phyloP scores from a whole-genome alignment of 805 yeast species.

The Ogataea polymorpha region DNA sequence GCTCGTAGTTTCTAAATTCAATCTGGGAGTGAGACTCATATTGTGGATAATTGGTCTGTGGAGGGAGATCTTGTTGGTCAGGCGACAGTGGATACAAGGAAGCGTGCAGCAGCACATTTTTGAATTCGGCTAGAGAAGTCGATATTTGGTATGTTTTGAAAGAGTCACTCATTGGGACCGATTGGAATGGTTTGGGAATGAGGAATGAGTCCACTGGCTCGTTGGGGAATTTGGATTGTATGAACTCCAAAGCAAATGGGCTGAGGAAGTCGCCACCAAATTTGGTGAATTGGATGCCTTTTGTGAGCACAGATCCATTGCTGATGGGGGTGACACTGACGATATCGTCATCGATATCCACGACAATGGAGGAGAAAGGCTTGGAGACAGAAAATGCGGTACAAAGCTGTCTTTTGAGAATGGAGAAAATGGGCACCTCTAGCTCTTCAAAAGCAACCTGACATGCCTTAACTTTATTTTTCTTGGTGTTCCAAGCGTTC shows the following conservation, averaged over 20 bases:
- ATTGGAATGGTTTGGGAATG: slow-evolving; percentile 32
- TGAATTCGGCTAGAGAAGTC: slow-evolving; percentile 47
- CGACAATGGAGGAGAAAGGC: slow-evolving; percentile 66
- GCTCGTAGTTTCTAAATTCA: slow-evolving; percentile 48
- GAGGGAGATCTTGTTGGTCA: slow-evolving; percentile 25
- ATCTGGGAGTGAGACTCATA: slow-evolving; percentile 34
- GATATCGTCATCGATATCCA: slow-evolving; percentile 74
- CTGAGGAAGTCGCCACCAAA: slow-evolving; percentile 86
- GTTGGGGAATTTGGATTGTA: slow-evolving; percentile 34
- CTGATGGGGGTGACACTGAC: slow-evolving; percentile 72
- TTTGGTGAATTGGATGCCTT: slow-evolving; percentile 62
- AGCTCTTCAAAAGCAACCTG: slow-evolving; percentile 75
- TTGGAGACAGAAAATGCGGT: slow-evolving; percentile 75
- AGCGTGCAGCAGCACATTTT: slow-evolving; percentile 32
- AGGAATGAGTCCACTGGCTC: slow-evolving; percentile 31
- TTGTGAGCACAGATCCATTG: slow-evolving; percentile 68
- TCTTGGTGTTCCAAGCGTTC: slow-evolving; percentile 65
- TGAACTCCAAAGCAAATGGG: slow-evolving; percentile 53
- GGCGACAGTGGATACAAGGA: slow-evolving; percentile 30
- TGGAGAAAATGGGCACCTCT: slow-evolving; percentile 71
- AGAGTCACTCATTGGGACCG: slow-evolving; percentile 33
- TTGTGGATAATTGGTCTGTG: slow-evolving; percentile 37
- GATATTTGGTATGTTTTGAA: slow-evolving; percentile 39
- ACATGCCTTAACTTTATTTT: slow-evolving; percentile 53
- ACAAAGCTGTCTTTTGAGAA: slow-evolving; percentile 75